Evolutionary conservation across 148 eudicot species (phyloP), one percentile per base, ranked within the genome.

Genomic region (Dianthus caryophyllus): DNA sequence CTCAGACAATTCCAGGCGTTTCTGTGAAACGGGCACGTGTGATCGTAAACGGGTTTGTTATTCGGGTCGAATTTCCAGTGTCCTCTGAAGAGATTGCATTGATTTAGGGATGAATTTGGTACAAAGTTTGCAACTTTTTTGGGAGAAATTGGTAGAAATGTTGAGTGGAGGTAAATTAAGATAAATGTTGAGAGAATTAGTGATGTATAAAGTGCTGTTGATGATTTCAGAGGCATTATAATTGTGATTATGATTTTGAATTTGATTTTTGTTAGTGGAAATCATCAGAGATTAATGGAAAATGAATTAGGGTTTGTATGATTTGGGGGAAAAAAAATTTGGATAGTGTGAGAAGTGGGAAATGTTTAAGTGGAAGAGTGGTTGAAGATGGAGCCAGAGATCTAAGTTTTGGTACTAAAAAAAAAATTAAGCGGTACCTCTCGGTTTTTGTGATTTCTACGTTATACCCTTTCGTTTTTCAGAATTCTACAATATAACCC

Each of bases 1-100:
- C 70, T 80, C 4, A 87, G 14, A 79, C 96, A 93, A 73, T 93
- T 93, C 98, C 98, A 90, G 4, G 92, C 73, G 78, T 86, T 89
- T 26, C 98, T 71, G 74, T 93, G 97, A 71, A 90, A 93, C 0
- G 91, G 96, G 84, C 98, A 90, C 24, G 84, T 77, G 0, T 81
- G 80, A 27, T 87, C 82, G 76, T 93, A 93, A 1, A 78, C 27
- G 82, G 91, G 88, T 54, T 68, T 76, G 50, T 82, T 88, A 64
- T 67, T 72, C n/a, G 92, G 87, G 78, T 89, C 91, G 5, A 65
- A 27, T 2, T 76, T 63, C 98, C 98, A 93, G 0, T 65, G 33
- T 2, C 96, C 98, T 4, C 21, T 75, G 81, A 86, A 90, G 65
- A 87, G 81, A 69, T 89, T 79, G 77, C 96, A 89, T 22, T 68